Conservation (phyloP, 2,329 filamentous ascomycete species). For the Blumeriella jaapii region DNA sequence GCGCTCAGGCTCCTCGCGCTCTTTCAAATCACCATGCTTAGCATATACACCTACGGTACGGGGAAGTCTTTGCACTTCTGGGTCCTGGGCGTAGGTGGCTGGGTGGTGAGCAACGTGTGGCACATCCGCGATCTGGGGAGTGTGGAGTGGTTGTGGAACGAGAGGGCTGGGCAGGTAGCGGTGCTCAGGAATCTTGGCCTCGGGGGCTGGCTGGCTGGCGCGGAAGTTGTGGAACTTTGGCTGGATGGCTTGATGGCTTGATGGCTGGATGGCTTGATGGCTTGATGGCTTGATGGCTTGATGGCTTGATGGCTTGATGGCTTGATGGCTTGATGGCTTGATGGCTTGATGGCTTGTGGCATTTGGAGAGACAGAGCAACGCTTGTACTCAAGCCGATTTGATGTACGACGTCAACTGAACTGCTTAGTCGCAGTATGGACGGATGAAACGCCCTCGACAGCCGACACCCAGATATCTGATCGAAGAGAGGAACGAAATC, state of each 20-base stretch:
- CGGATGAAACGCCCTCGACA: too few species aligned
- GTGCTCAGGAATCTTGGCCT: slow-evolving; percentile 1
- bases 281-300: too few species aligned
- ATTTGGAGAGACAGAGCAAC: too few species aligned
- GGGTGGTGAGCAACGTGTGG: slow-evolving; percentile 2
- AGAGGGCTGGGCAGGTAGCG: slow-evolving; percentile 1
- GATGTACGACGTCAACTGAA: too few species aligned
- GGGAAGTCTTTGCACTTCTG: slow-evolving; percentile 2
- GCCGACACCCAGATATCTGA: too few species aligned
- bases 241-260: background rate
- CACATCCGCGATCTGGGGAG: slow-evolving; percentile 1
- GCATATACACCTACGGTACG: slow-evolving; percentile 1
- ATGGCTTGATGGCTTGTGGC: too few species aligned
- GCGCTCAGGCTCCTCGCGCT: slow-evolving; percentile 1
- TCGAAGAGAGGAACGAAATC: too few species aligned
- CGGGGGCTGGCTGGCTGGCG: slow-evolving; percentile 1
- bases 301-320: too few species aligned
- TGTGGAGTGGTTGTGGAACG: slow-evolving; percentile 4
- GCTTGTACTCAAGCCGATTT: too few species aligned
- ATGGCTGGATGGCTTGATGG: too few species aligned
- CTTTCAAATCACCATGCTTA: slow-evolving; percentile 1
- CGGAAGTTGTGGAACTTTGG: slow-evolving; percentile 2
- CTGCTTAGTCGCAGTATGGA: too few species aligned
- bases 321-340: too few species aligned
- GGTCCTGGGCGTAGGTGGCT: slow-evolving; percentile 2